Evolutionary conservation across 2,329 filamentous ascomycete genomes (phyloP).

Genomic region (Grosmannia penicillata): DNA sequence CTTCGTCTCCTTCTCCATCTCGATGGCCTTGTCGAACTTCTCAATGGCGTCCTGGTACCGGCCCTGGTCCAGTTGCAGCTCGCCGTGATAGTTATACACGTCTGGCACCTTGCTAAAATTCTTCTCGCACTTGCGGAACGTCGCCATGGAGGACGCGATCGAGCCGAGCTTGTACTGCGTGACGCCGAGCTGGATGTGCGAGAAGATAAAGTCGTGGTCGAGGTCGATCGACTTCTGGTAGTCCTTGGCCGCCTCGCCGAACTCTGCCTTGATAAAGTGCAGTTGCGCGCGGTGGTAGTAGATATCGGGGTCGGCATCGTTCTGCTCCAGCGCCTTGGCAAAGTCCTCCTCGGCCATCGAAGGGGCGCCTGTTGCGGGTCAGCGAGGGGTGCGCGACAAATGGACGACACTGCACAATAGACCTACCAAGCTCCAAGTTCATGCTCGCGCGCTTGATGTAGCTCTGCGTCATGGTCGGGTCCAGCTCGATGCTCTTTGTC

Average conservation of each 20-base stretch:
- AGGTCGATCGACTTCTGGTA: slow-evolving; percentile 99
- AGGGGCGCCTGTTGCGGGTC: slow-evolving; percentile 45
- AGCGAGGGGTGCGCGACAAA: too few relatives aligned
- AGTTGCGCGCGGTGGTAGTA: slow-evolving; percentile 98
- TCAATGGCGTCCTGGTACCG: slow-evolving; percentile 92
- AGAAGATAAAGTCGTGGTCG: slow-evolving; percentile 94
- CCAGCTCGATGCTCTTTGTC: slow-evolving; percentile 82
- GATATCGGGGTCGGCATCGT: slow-evolving; percentile 84
- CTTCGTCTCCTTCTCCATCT: slow-evolving; percentile 92
- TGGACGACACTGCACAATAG: neutral
- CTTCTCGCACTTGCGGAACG: slow-evolving; percentile 94
- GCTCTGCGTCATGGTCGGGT: slow-evolving; percentile 80
- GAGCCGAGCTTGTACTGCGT: slow-evolving; percentile 99
- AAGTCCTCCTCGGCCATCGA: slow-evolving; percentile 84
- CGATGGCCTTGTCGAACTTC: slow-evolving; percentile 96
- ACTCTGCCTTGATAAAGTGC: slow-evolving; percentile 93
- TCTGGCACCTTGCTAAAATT: slow-evolving; percentile 95
- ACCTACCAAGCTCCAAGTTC: slow-evolving; percentile 77
- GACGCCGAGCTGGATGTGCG: slow-evolving; percentile 96
- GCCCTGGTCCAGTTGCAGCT: slow-evolving; percentile 89
- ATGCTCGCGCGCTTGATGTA: slow-evolving; percentile 99
- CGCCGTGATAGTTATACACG: slow-evolving; percentile 99
- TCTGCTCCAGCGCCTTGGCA: slow-evolving; percentile 67
- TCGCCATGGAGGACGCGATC: slow-evolving; percentile 94
- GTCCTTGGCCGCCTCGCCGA: slow-evolving; percentile 86